A percentile compares a stretch with the other conserved stretches of the same genome.
These are phyloP conservation scores for Monosporascus sp. DNA, from an alignment of 2,329 filamentous ascomycete genomes.

Conservation along the genomic window DNA sequence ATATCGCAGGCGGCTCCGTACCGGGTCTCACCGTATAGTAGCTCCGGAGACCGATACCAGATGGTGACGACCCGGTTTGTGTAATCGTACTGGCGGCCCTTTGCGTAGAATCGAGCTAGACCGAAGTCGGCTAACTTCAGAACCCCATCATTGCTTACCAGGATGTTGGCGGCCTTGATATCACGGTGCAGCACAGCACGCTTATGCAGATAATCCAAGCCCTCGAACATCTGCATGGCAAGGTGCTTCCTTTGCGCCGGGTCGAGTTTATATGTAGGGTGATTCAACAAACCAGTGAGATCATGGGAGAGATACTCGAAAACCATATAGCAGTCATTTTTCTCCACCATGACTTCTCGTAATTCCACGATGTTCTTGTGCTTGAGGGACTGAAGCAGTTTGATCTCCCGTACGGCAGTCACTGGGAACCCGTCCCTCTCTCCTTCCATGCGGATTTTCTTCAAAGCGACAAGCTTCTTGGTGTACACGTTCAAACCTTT, in stretches of 20 bases:
- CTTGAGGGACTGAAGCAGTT: constrained; percentile 79
- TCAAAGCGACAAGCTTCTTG: constrained; percentile 75
- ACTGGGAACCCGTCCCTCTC: constrained; percentile 89
- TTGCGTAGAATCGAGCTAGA: constrained; percentile 91
- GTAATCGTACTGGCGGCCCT: constrained; percentile 84
- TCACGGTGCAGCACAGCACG: constrained; percentile 94
- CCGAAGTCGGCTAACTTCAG: constrained; percentile 96
- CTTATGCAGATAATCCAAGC: constrained; percentile 87
- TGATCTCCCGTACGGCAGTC: constrained; percentile 86
- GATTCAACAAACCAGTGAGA: constrained; percentile 88
- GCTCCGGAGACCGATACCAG: constrained; percentile 90
- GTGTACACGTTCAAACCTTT: constrained; percentile 93
- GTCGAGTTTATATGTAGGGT: constrained; percentile 84
- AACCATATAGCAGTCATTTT: constrained; percentile 99
- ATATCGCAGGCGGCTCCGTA: constrained; percentile 90
- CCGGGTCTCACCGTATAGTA: constrained; percentile 84
- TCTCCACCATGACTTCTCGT: constrained; percentile 95
- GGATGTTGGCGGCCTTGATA: constrained; percentile 96
- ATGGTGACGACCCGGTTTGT: constrained; percentile 99
- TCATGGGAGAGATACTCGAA: constrained; percentile 98
- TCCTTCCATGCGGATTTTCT: constrained; percentile 90
- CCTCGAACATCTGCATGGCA: constrained; percentile 87
- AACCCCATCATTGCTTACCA: constrained; percentile 83
- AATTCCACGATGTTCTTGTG: constrained; percentile 79
- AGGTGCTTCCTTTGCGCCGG: constrained; percentile 87